phyloP scores from a whole-genome alignment of 2,329 filamentous ascomycete species.

The Trichoderma atroviride region DNA sequence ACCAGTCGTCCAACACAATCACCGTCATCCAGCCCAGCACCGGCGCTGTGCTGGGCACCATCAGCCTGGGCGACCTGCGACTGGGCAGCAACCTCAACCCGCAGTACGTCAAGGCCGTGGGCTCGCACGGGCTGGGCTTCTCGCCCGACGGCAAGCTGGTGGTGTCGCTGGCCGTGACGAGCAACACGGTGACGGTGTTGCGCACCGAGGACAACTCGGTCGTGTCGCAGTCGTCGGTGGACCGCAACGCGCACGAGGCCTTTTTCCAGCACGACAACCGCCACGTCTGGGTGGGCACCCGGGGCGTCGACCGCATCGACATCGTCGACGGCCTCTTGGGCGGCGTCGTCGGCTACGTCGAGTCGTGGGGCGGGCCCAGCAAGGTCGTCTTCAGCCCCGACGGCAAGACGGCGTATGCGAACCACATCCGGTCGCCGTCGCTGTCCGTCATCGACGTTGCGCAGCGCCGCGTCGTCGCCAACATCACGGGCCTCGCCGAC shows the following conservation, averaged over 20 bases:
- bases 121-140: conserved; percentile 28
- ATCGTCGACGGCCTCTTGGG: conserved; percentile 27
- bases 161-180: conserved; percentile 28
- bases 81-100: conserved; percentile 23
- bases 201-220: conserved; percentile 27
- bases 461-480: conserved; percentile 12
- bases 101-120: conserved; percentile 26
- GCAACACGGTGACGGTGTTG: conserved; percentile 28
- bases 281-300: conserved; percentile 28
- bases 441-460: conserved; percentile 28
- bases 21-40: conserved; percentile 26
- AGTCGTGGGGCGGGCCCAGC: conserved; percentile 27
- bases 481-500: conserved; percentile 23
- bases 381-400: conserved; percentile 30
- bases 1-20: conserved; percentile 27
- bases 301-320: conserved; percentile 27
- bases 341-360: conserved; percentile 20
- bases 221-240: conserved; percentile 25
- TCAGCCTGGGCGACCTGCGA: conserved; percentile 24
- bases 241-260: conserved; percentile 28
- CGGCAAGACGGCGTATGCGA: conserved; percentile 26
- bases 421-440: conserved; percentile 27
- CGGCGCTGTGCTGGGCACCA: conserved; percentile 27
- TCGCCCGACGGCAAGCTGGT: conserved; percentile 27
- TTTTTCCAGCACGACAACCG: conserved; percentile 28